Evolutionary conservation across 371 early-diverging fungal species (phyloP).

Genomic region (Apophysomyces variabilis): DNA sequence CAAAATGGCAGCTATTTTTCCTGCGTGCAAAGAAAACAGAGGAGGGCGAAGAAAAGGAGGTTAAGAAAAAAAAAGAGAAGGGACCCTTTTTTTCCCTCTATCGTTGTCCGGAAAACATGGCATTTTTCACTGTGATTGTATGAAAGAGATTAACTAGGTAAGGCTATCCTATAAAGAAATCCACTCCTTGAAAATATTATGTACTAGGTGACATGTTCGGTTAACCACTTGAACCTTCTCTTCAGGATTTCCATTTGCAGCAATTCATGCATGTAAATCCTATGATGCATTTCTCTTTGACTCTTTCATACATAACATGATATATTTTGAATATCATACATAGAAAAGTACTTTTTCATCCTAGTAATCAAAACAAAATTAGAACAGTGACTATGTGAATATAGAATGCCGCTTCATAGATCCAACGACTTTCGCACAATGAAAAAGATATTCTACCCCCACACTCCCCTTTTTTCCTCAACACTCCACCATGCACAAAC

Average conservation of each 20-base stretch:
- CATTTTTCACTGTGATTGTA: neutral
- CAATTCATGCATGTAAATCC: constrained; percentile 8
- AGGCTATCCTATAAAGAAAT: neutral
- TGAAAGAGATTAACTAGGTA: neutral
- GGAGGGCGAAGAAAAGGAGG: constrained; percentile 11
- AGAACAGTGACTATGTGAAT: no score
- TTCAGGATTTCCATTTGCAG: neutral
- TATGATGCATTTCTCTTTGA: neutral
- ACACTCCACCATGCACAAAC: no score
- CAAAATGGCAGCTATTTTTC: constrained; percentile 7
- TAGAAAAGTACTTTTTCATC: no score
- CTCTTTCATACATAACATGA: neutral
- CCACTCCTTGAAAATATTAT: neutral
- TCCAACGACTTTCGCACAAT: no score
- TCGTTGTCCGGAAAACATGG: neutral
- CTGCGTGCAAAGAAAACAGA: constrained; percentile 4
- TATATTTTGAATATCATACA: no score
- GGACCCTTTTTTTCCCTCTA: neutral
- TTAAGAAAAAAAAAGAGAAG: constrained; percentile 16
- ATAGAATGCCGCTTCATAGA: no score
- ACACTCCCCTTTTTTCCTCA: no score
- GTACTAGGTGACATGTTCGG: neutral
- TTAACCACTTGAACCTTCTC: constrained; percentile 5
- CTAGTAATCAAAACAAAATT: no score
- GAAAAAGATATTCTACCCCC: no score